A percentile compares a stretch with the other conserved stretches of the same genome.
phyloP scores from a whole-genome alignment of 2,329 filamentous ascomycete species.

The Scleromitrula shiraiana region DNA sequence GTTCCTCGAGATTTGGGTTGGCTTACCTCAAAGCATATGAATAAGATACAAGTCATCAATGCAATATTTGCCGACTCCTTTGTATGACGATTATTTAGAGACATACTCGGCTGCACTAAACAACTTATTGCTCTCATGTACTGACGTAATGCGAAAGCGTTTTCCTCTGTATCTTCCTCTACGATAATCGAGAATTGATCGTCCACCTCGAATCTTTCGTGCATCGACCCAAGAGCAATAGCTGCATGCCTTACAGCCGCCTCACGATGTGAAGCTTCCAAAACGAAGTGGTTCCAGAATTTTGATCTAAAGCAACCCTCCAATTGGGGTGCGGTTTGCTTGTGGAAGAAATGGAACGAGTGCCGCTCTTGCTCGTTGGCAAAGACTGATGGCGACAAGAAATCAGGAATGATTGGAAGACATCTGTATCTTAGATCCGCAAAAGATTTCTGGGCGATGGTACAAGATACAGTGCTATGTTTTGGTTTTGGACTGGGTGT shows the following conservation, averaged over 20 bases:
- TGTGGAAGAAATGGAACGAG: constrained; percentile 52
- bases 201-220: constrained; percentile 12
- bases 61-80: constrained; percentile 13
- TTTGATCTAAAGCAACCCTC: constrained; percentile 57
- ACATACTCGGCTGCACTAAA: constrained; percentile 16
- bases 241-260: constrained; percentile 17
- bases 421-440: neutral
- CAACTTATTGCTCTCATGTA: constrained; percentile 14
- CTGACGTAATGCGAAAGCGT: constrained; percentile 14
- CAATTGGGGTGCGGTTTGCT: constrained; percentile 50
- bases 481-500: neutral
- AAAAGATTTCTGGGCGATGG: neutral
- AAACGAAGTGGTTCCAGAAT: constrained; percentile 54
- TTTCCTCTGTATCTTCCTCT: neutral
- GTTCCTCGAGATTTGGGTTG: too few relatives aligned
- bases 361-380: constrained; percentile 7
- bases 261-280: constrained; percentile 49
- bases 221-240: constrained; percentile 17
- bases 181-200: neutral
- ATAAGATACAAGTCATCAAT: constrained; percentile 16
- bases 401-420: neutral
- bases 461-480: neutral
- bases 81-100: neutral
- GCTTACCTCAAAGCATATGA: constrained; percentile 20
- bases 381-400: neutral